A percentile compares a stretch with the other conserved stretches of the same genome.
These are phyloP conservation scores for Mortierella sp. DNA, from an alignment of 371 early-diverging fungal genomes.

Conservation along the genomic window DNA sequence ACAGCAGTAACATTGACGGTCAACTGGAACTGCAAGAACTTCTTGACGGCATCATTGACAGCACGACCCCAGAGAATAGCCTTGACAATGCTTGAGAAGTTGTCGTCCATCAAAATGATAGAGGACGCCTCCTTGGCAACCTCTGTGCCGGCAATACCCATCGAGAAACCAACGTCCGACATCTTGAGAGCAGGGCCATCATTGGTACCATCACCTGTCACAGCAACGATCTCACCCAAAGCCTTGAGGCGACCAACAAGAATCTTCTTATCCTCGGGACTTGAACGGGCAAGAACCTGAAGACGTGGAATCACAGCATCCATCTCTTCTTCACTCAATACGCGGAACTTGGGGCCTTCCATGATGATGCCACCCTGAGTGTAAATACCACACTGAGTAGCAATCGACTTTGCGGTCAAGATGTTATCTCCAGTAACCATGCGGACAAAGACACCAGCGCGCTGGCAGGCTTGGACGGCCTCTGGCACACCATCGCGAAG, in stretches of 20 bases:
- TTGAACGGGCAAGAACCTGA: conserved; percentile 78
- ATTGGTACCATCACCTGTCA: conserved; percentile 88
- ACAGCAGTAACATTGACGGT: conserved; percentile 84
- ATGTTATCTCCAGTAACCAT: conserved; percentile 91
- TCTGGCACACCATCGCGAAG: conserved; percentile 75
- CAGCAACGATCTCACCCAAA: conserved; percentile 78
- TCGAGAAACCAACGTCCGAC: conserved; percentile 85
- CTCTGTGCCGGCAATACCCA: conserved; percentile 87
- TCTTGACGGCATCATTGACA: conserved; percentile 83
- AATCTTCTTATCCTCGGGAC: conserved; percentile 81
- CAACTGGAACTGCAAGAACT: conserved; percentile 85
- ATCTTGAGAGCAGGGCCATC: conserved; percentile 83
- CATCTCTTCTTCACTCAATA: conserved; percentile 63
- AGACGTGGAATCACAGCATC: conserved; percentile 65
- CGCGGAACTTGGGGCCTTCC: conserved; percentile 76
- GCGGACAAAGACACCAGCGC: conserved; percentile 82
- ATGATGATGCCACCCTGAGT: conserved; percentile 68
- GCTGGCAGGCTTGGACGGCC: conserved; percentile 71
- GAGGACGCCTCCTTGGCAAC: conserved; percentile 85
- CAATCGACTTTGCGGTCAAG: conserved; percentile 79
- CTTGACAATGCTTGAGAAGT: conserved; percentile 80
- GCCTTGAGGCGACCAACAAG: conserved; percentile 73
- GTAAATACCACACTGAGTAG: conserved; percentile 76
- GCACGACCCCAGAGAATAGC: conserved; percentile 85
- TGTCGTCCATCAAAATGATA: conserved; percentile 85